Base-by-base conservation (phyloP, 75 land plant species). In the Selaginella tamariscina region DNA sequence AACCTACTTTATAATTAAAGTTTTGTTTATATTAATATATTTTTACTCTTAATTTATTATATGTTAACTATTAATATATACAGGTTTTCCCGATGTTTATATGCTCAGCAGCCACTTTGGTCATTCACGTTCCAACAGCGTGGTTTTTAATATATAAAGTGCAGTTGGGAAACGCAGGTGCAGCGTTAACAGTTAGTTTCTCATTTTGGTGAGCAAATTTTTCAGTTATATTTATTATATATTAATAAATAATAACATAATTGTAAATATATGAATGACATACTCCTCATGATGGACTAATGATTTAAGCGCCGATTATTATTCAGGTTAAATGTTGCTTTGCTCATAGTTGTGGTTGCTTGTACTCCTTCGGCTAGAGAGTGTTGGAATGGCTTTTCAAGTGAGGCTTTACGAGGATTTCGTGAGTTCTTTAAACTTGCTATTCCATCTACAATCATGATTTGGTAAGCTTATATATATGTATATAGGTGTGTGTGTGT, bases 241-340 rank as follows among this genome's bases (percentile, higher is more conserved):
- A n/a, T n/a, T n/a, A n/a, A n/a, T n/a, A n/a, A n/a, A n/a, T n/a
- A n/a, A n/a, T n/a, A n/a, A n/a, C n/a, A n/a, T n/a, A n/a, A n/a
- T n/a, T n/a, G n/a, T n/a, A n/a, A n/a, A n/a, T n/a, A n/a, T n/a
- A n/a, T 49, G 20, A 20, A 20, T 49, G 20, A 49, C 11, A 49
- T 49, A 11, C 54, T 49, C 54, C 20, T 49, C 54, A 11, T 11
- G 18, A 49, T 49, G 54, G 11, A 49, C 11, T 11, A 49, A 49
- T 11, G 20, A 11, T 11, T 49, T 20, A 20, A 70, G 11, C 71
- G 78, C 33, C 65, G 74, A 68, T 24, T 76, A 21, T 33, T 76
- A 44, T 68, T 76, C 23, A 56, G 78, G 78, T 29, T 71, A 1
- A 66, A 76, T 59, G 68, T 56, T 11, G 23, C 71, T n/a, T 18